Base-by-base conservation (phyloP, 768 basidiomycete species). In the Hirschioporus abietinus region DNA sequence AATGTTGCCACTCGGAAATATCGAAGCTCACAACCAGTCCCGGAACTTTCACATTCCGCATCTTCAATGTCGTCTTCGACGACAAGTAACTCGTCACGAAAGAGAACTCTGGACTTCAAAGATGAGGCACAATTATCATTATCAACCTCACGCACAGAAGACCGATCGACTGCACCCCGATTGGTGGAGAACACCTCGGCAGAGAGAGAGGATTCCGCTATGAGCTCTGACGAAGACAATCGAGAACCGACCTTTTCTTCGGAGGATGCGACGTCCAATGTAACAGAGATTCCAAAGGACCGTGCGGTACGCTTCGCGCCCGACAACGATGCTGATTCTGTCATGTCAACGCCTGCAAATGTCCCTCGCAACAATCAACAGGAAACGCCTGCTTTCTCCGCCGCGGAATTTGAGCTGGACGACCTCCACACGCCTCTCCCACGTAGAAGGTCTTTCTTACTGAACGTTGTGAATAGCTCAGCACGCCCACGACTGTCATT, bases 401-500 rank as follows among this genome's bases (percentile, higher is more conserved):
- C 42, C 12, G 12, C 20, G 42, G 42, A 52, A 15, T 52, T 52
- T 20, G 42, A 52, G 42, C 42, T 52, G 42, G 42, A 71, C 5
- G 82, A 86, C 57, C 83, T 83, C 2, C 75, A 87, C 58, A 94
- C 92, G 1, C 92, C 91, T 1, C 81, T 84, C 69, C 85, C 88
- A 15, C 88, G 90, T 67, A 87, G 91, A 57, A 86, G 87, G 18
- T 93, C 91, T 0, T 94, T 95, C 78, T 83, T 95, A 15, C 83
- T 95, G 52, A 88, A 87, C 9, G 89, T 95, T 8, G 90, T 95
- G 73, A 90, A 93, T 72, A 92, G 92, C 6, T 92, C 89, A 1
- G 80, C 90, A 4, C 87, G 92, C 35, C 91, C 92, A 0, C 84
- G 89, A 9, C 80, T 93, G 72, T 82, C 84, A 72, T 75, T 84